Base-by-base conservation (phyloP, 768 basidiomycete species). In the Kwoniella mangroviensis region DNA sequence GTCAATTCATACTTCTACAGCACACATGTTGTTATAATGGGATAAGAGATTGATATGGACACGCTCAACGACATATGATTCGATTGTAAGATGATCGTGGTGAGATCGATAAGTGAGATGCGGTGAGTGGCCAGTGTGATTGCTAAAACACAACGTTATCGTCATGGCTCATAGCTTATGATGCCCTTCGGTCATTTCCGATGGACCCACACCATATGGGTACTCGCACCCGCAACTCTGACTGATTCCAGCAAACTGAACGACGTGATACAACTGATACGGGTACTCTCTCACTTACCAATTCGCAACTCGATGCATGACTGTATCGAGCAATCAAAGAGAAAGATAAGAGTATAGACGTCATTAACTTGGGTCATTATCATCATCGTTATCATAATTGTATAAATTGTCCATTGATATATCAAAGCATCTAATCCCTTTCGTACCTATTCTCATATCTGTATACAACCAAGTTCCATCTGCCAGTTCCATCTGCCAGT, bases 171-270 rank as follows among this genome's bases (percentile, higher is more conserved):
- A 54, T 42, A n/a, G n/a, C n/a, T n/a, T n/a, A n/a, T n/a, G n/a
- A 26, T 57, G 58, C 42, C 58, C 41, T 42, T 42, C 58, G 58
- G 58, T 45, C 58, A 60, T 60, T 42, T 43, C 58, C 58, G 58
- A 60, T 42, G 41, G 15, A 34, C 10, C 34, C 34, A 34, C 34
- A 7, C 34, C 34, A 34, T 34, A 5, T 34, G 34, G 34, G 34
- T 34, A 34, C 34, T 34, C 34, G 34, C 9, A 34, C 6, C 34
- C 34, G 34, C 34, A 7, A 40, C 13, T 13, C 28, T 28, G 7
- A 15, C 9, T 26, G 55, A 57, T 58, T 41, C 56, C 56, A 58
- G 56, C 28, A 58, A 58, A 58, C 4, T 7, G 5, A 58, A 13
- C 11, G 17, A 3, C 24, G 21, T 54, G 53, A 24, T 24, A 21